A percentile compares a stretch with the other conserved stretches of the same genome.
Conservation (phyloP, 345 rosid genomes). For the Eucalyptus dawsonii region DNA sequence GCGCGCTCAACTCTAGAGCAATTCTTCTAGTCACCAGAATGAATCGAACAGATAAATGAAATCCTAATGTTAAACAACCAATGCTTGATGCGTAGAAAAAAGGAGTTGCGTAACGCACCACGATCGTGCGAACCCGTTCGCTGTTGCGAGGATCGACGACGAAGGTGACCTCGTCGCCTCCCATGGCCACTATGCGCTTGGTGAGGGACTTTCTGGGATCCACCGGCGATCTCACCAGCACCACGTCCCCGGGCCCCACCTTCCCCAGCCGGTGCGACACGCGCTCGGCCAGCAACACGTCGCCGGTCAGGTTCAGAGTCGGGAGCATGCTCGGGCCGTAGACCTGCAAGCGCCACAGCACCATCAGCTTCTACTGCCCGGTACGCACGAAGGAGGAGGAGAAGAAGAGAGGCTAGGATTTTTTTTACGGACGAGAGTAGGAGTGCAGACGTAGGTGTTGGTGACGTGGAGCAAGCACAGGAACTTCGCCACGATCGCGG, state of each 20-base stretch:
- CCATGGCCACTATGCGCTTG: slow-evolving; percentile 58
- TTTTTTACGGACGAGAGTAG: slow-evolving; percentile 32
- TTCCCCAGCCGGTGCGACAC: slow-evolving; percentile 53
- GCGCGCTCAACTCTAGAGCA: background rate
- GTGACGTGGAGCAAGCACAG: slow-evolving; percentile 51
- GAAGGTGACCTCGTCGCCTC: slow-evolving; percentile 57
- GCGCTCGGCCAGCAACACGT: slow-evolving; percentile 50
- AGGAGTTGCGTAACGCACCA: slow-evolving; percentile 12
- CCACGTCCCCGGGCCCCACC: slow-evolving; percentile 57
- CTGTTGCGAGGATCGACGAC: slow-evolving; percentile 20
- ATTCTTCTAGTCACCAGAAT: background rate
- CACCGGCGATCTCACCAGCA: slow-evolving; percentile 55
- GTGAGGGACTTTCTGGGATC: slow-evolving; percentile 51
- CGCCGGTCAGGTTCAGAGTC: slow-evolving; percentile 59
- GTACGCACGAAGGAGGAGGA: background rate
- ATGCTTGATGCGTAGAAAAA: background rate
- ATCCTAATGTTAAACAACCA: background rate
- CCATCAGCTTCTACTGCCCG: background rate
- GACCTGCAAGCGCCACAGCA: slow-evolving; percentile 27
- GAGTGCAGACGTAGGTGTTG: slow-evolving; percentile 39
- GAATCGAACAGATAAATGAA: background rate
- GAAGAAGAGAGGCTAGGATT: background rate
- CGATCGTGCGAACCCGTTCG: slow-evolving; percentile 7
- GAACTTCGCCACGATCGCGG: slow-evolving; percentile 10
- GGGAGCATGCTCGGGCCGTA: slow-evolving; percentile 83